Percentiles rank a stretch among this genome's conserved stretches.
These are phyloP conservation scores for Cyberlindnera maclurae DNA, from an alignment of 805 yeast species.

Conservation along the genomic window DNA sequence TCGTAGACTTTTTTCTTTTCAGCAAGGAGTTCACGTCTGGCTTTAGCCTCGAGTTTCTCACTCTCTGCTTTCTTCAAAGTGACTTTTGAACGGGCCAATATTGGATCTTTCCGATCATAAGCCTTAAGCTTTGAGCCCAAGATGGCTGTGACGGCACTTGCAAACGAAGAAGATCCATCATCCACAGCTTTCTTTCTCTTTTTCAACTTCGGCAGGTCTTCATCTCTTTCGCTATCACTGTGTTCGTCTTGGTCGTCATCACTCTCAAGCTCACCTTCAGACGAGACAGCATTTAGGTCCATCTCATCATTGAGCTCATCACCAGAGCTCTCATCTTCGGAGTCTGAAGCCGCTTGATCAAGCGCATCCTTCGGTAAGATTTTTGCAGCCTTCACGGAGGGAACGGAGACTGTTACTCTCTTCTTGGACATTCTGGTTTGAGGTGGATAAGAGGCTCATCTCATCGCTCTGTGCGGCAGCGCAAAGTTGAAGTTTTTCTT, in stretches of 20 bases:
- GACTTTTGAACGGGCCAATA: slow-evolving; percentile 75
- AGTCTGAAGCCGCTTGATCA: not conserved
- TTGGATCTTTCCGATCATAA: slow-evolving; percentile 83
- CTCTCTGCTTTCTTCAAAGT: slow-evolving; percentile 67
- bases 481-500: no score
- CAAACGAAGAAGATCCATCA: slow-evolving; percentile 73
- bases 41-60: slow-evolving; percentile 78
- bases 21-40: slow-evolving; percentile 56
- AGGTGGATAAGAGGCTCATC: no score
- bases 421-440: slow-evolving; percentile 15
- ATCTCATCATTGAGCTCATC: slow-evolving; percentile 9
- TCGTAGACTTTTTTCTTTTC: slow-evolving; percentile 69
- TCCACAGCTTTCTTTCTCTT: slow-evolving; percentile 51
- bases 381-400: slow-evolving; percentile 3
- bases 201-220: slow-evolving; percentile 38
- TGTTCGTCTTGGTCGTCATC: slow-evolving; percentile 11
- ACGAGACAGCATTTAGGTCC: slow-evolving; percentile 9
- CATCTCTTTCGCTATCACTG: slow-evolving; percentile 20
- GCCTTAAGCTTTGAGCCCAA: slow-evolving; percentile 83
- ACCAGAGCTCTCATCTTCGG: slow-evolving; percentile 4
- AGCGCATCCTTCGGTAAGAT: not conserved
- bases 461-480: no score
- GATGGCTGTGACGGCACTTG: slow-evolving; percentile 78
- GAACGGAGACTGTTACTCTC: slow-evolving; percentile 15
- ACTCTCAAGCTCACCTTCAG: slow-evolving; percentile 8